phyloP scores from a whole-genome alignment of 208 protist genomes.

The Herpetomonas samuelpessoai region DNA sequence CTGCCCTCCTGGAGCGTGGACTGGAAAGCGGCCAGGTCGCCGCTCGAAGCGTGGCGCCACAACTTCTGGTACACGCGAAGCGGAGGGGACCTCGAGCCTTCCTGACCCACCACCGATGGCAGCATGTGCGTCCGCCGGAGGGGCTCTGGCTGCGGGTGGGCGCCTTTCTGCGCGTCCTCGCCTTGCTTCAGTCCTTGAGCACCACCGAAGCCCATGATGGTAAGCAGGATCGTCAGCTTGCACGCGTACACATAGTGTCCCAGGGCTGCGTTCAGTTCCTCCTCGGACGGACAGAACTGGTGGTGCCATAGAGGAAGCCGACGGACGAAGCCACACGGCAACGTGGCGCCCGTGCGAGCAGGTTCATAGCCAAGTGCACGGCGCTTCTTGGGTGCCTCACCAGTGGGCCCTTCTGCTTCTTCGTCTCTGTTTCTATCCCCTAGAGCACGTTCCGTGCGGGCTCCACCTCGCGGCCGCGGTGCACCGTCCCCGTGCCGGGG shows the following conservation, averaged over 20 bases:
- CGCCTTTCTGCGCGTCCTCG: no score
- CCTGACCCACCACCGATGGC: background rate
- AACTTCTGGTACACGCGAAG: background rate
- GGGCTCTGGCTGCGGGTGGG: no score
- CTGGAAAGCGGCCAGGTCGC: background rate
- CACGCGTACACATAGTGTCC: slow-evolving; percentile 10
- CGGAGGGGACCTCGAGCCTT: no score
- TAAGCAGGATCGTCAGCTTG: slow-evolving; percentile 22
- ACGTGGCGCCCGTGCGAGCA: background rate
- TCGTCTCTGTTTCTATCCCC: no score
- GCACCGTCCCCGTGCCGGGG: no score
- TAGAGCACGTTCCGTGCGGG: background rate
- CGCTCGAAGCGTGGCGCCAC: background rate
- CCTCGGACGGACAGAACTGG: background rate
- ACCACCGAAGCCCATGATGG: slow-evolving; percentile 17
- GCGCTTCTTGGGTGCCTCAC: background rate
- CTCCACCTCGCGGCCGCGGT: no score
- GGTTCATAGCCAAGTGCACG: background rate
- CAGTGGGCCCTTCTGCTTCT: background rate
- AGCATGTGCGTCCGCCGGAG: background rate
- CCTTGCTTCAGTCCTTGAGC: no score
- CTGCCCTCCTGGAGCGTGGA: background rate
- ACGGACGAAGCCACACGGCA: background rate
- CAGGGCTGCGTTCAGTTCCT: background rate
- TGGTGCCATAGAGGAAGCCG: background rate